Base-by-base conservation (phyloP, 2,329 filamentous ascomycete genomes). In the Aschersonia sp. region DNA sequence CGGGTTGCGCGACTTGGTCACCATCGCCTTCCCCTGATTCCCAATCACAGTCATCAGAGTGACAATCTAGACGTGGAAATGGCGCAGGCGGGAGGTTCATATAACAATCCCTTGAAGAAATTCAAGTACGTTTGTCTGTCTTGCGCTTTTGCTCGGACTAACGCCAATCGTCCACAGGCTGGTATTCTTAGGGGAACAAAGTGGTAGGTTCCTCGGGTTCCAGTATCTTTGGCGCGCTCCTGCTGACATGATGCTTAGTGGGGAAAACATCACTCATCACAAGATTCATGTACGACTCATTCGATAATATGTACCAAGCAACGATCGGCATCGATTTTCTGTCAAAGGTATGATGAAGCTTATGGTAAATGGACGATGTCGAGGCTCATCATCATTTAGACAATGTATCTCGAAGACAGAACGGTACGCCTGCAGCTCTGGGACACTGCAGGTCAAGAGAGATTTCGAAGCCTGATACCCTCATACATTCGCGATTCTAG, bases 231-330 rank as follows among this genome's bases (percentile, higher is more conserved):
- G 44, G 42, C 4, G n/a, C 43, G 6, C 30, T 5, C 31, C 5
- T 32, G 56, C 63, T 62, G 54, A 64, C 45, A 44, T 43, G 45
- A 45, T 45, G 47, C 47, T 51, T 54, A 97, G 92, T 98, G 59
- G 92, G 92, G 64, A 98, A 98, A 74, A 98, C 92, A 32, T 98
- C 92, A 52, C 73, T 98, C 59, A 98, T 98, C 66, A 98, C 92
- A 56, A 84, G 92, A 55, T 98, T 98, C 75, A 98, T 98, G 92
- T 98, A 98, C 76, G 92, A 98, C 70, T 97, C 92, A 45, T 98
- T 98, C 74, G 92, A 98, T 75, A 96, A 94, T 71, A 97, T 91
- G 76, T 98, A 98, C 72, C 92, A 98, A 70, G 92, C 92, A 50
- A 98, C 92, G 40, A 97, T 98, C 63, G 92, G 92, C 62, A 98